phyloP scores from a whole-genome alignment of 2,329 filamentous ascomycete species.

The Microascus cirrosus region DNA sequence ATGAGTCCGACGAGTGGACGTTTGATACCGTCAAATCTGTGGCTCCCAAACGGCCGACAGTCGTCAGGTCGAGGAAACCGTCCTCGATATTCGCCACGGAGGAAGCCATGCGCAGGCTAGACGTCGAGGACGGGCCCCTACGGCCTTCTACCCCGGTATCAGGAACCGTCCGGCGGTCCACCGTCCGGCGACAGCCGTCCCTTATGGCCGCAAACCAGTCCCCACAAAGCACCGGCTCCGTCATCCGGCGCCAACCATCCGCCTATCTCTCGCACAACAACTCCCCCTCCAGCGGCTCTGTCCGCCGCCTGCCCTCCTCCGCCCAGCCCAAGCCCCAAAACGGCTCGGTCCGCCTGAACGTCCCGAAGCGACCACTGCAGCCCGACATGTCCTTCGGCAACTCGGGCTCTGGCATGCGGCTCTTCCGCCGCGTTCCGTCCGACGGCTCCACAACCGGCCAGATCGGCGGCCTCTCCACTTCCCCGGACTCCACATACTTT shows the following conservation, averaged over 20 bases:
- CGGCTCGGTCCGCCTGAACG: constrained; percentile 29
- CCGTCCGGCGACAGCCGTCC: constrained; percentile 37
- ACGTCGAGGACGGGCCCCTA: constrained; percentile 49
- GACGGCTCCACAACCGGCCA: constrained; percentile 43
- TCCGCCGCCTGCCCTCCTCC: not conserved
- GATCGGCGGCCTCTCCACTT: constrained; percentile 16
- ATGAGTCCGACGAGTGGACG: constrained; percentile 79
- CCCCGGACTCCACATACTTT: constrained; percentile 28
- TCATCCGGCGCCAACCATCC: constrained; percentile 4
- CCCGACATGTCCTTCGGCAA: constrained; percentile 92
- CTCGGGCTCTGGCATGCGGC: constrained; percentile 78
- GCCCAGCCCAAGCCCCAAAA: constrained; percentile 11
- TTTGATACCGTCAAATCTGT: constrained; percentile 87
- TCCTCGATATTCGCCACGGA: constrained; percentile 48
- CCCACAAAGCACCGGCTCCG: constrained; percentile 1
- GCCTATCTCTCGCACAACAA: constrained; percentile 9
- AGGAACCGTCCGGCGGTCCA: constrained; percentile 50
- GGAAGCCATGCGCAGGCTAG: constrained; percentile 47
- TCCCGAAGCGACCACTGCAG: constrained; percentile 67
- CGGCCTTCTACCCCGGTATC: constrained; percentile 41
- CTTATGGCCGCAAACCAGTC: constrained; percentile 13
- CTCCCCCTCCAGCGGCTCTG: constrained; percentile 6
- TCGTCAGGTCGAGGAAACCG: constrained; percentile 39
- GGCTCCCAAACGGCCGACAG: constrained; percentile 38
- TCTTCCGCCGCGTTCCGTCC: constrained; percentile 78